These are phyloP conservation scores for Lasiodiplodia citricola DNA, from an alignment of 2,329 filamentous ascomycete genomes.

Conservation along the genomic window DNA sequence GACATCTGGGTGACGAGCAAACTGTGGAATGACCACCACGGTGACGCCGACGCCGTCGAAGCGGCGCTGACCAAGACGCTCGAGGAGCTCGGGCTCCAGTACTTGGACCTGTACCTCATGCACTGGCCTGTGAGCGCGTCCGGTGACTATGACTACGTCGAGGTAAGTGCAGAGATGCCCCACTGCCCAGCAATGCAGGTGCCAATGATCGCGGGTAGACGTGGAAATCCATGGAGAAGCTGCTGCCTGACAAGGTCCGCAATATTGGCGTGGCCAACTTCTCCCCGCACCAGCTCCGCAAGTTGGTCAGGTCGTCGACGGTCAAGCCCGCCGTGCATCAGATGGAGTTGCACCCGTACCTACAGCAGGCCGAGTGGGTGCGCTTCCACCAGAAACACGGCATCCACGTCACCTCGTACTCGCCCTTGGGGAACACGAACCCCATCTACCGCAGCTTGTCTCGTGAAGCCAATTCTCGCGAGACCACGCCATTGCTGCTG, in stretches of 20 bases:
- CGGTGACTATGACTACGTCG: constrained; percentile 25
- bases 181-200: background rate
- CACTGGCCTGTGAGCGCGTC: constrained; percentile 48
- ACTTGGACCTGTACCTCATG: constrained; percentile 49
- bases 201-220: constrained; percentile 46
- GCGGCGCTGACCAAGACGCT: constrained; percentile 39
- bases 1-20: constrained; percentile 48
- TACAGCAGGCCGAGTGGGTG: constrained; percentile 60
- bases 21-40: constrained; percentile 41
- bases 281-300: constrained; percentile 55
- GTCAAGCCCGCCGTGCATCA: constrained; percentile 75
- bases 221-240: constrained; percentile 71
- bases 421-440: constrained; percentile 53
- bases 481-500: constrained; percentile 42
- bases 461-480: constrained; percentile 27
- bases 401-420: constrained; percentile 61
- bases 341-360: constrained; percentile 79
- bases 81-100: constrained; percentile 44
- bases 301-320: constrained; percentile 62
- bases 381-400: constrained; percentile 57
- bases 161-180: constrained; percentile 13
- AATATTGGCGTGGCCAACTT: constrained; percentile 84
- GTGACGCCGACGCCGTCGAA: constrained; percentile 33
- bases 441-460: constrained; percentile 47
- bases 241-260: constrained; percentile 64